phyloP scores from a whole-genome alignment of 2,329 filamentous ascomycete species.

The Aaosphaeria arxii region DNA sequence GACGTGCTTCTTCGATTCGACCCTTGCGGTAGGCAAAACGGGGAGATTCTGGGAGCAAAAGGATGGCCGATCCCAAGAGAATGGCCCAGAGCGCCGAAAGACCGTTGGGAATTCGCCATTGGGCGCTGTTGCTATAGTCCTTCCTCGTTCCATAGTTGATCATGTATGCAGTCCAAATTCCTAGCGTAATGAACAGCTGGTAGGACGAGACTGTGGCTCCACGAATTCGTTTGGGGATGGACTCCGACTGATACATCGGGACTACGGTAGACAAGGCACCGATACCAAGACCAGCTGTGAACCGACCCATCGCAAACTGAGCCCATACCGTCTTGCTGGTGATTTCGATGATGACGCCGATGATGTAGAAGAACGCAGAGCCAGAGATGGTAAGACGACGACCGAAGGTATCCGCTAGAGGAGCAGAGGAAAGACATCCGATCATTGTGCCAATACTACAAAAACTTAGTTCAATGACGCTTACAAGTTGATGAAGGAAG shows the following conservation, averaged over 20 bases:
- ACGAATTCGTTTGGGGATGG: slow-evolving; percentile 62
- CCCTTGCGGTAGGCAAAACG: slow-evolving; percentile 57
- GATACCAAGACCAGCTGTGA: slow-evolving; percentile 64
- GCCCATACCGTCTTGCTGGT: slow-evolving; percentile 57
- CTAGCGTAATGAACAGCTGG: slow-evolving; percentile 67
- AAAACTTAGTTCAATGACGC: slow-evolving; percentile 5
- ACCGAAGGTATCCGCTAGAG: slow-evolving; percentile 60
- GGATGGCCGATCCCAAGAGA: slow-evolving; percentile 53
- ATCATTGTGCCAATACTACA: slow-evolving; percentile 66
- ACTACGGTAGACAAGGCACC: slow-evolving; percentile 60
- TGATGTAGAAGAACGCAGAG: slow-evolving; percentile 60
- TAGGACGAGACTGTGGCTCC: slow-evolving; percentile 54
- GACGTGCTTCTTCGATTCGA: slow-evolving; percentile 48
- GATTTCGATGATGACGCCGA: slow-evolving; percentile 66
- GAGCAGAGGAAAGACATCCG: slow-evolving; percentile 59
- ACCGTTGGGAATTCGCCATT: slow-evolving; percentile 65
- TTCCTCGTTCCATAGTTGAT: slow-evolving; percentile 59
- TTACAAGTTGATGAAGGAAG: neutral
- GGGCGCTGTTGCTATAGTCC: slow-evolving; percentile 45
- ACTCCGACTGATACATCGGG: slow-evolving; percentile 65
- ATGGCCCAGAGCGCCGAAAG: slow-evolving; percentile 56
- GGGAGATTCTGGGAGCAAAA: slow-evolving; percentile 56
- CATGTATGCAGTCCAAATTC: slow-evolving; percentile 55
- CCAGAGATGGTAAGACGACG: slow-evolving; percentile 60
- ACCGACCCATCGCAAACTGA: slow-evolving; percentile 62